These are phyloP conservation scores for Euphorbia celastroides DNA, from an alignment of 441 rosid genomes.

Conservation along the genomic window DNA sequence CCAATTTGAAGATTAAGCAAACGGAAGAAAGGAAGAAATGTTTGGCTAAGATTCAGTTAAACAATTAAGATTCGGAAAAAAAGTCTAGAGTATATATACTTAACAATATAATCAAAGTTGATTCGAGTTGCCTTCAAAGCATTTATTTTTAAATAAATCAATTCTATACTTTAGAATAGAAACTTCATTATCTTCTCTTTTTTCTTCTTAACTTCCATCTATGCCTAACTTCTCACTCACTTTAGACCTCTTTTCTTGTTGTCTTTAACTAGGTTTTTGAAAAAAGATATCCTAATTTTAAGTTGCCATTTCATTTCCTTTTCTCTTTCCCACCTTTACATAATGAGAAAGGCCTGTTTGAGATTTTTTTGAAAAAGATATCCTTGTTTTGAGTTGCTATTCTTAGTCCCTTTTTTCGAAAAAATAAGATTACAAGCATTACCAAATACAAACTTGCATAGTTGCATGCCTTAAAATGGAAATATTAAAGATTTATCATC, in stretches of 20 bases:
- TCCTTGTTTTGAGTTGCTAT: no score
- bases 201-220: background rate
- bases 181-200: background rate
- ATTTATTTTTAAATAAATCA: background rate
- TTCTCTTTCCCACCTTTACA: no score
- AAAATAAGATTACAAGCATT: no score
- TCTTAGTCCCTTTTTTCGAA: no score
- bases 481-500: no score
- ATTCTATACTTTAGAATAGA: constrained; percentile 16
- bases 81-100: background rate
- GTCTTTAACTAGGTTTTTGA: background rate
- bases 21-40: background rate
- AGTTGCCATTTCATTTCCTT: no score
- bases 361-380: no score
- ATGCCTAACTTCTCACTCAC: no score
- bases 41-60: background rate
- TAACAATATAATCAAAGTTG: background rate
- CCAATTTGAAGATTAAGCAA: background rate
- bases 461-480: no score
- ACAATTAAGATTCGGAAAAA: background rate
- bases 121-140: background rate
- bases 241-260: background rate
- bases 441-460: no score
- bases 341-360: no score
- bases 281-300: no score